phyloP scores from a whole-genome alignment of 768 basidiomycete species.

The Pisolithus sp. region DNA sequence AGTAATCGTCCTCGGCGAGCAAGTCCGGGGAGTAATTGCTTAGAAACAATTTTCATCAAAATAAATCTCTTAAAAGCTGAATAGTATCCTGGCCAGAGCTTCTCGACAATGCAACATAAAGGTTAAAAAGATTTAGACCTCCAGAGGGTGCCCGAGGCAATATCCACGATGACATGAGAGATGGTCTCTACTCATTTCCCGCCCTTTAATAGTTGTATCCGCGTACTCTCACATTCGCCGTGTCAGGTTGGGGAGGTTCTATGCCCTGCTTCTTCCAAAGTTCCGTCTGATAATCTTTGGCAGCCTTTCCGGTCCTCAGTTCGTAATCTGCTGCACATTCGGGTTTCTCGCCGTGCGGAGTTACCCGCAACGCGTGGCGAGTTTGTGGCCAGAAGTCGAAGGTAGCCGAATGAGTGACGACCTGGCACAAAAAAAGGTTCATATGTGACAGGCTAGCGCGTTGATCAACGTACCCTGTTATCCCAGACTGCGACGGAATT shows the following conservation, averaged over 20 bases:
- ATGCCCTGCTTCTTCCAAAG: conserved; percentile 65
- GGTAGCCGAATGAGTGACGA: conserved; percentile 72
- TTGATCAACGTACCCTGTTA: conserved; percentile 49
- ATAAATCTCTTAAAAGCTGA: too few species aligned
- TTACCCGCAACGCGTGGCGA: conserved; percentile 74
- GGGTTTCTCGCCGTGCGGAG: conserved; percentile 76
- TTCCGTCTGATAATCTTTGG: conserved; percentile 68
- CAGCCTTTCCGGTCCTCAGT: conserved; percentile 52
- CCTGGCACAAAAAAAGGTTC: conserved; percentile 25
- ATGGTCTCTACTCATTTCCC: too few species aligned
- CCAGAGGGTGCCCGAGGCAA: too few species aligned
- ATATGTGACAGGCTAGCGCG: not conserved
- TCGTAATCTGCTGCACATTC: conserved; percentile 72
- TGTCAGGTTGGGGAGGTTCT: conserved; percentile 28
- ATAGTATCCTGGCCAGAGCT: too few species aligned
- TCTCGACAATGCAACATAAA: too few species aligned
- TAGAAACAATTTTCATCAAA: too few species aligned
- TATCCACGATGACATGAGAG: too few species aligned
- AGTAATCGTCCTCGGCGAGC: too few species aligned
- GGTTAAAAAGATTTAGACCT: too few species aligned
- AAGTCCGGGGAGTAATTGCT: too few species aligned
- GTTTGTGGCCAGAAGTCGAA: conserved; percentile 79
- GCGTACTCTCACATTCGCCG: conserved; percentile 32
- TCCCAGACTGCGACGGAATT: conserved; percentile 85
- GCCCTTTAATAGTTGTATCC: conserved; percentile 57